Evolutionary conservation across 2,329 filamentous ascomycete genomes (phyloP).

Genomic region (Hymenoscyphus albidus): DNA sequence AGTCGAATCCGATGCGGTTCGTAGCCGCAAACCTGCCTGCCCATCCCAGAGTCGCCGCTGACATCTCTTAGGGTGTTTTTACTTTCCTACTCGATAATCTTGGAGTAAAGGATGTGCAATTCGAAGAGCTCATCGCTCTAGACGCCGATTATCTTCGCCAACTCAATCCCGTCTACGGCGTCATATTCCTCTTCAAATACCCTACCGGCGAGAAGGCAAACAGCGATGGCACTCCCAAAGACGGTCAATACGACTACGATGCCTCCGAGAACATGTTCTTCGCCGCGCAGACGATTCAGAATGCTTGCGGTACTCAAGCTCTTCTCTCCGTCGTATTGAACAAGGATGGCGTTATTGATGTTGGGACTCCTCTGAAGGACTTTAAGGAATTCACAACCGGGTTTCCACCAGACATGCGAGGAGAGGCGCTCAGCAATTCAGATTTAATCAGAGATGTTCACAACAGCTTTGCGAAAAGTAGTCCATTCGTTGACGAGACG

Average conservation of each 20-base stretch:
- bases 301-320: conserved; percentile 95
- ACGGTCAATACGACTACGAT: conserved; percentile 75
- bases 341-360: conserved; percentile 60
- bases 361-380: conserved; percentile 57
- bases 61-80: conserved; percentile 70
- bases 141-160: conserved; percentile 70
- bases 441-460: conserved; percentile 58
- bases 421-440: conserved; percentile 68
- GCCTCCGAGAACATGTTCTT: conserved; percentile 84
- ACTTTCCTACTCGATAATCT: conserved; percentile 92
- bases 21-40: conserved; percentile 32
- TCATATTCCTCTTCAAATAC: conserved; percentile 99
- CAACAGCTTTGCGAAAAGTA: conserved; percentile 71
- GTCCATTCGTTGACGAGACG: conserved; percentile 91
- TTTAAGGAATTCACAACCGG: conserved; percentile 70
- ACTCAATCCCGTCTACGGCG: conserved; percentile 80
- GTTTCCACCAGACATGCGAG: conserved; percentile 63
- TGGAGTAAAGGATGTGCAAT: conserved; percentile 90
- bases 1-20: conserved; percentile 92
- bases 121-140: conserved; percentile 90
- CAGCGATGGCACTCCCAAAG: conserved; percentile 56
- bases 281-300: conserved; percentile 95
- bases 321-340: conserved; percentile 90
- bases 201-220: conserved; percentile 65
- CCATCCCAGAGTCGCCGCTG: conserved; percentile 14